Conservation (phyloP, 345 rosid species). For the Linum trigynum region DNA sequence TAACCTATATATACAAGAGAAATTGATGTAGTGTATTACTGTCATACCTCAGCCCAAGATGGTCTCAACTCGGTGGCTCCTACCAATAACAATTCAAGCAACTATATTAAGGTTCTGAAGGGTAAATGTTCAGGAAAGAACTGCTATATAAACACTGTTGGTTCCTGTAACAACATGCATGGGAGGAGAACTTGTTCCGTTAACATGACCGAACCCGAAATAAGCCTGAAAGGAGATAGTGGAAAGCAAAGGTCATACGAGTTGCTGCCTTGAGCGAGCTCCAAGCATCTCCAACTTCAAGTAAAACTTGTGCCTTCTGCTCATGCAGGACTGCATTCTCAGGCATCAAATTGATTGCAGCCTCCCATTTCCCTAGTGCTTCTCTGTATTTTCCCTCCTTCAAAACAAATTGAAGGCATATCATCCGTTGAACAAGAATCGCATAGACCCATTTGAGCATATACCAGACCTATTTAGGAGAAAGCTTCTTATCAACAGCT, state of each 20-base stretch:
- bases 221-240: neutral
- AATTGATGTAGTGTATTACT: neutral
- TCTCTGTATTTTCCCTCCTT: slow-evolving; percentile 77
- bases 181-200: neutral
- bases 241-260: slow-evolving; percentile 28
- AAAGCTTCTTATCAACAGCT: too few species aligned
- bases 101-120: slow-evolving; percentile 6
- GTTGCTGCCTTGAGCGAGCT: slow-evolving; percentile 67
- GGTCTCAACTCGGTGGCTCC: slow-evolving; percentile 74
- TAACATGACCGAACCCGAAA: neutral
- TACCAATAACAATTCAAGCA: slow-evolving; percentile 23
- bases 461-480: neutral
- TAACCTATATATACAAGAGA: neutral
- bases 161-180: neutral
- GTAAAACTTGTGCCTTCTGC: slow-evolving; percentile 86
- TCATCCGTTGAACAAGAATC: too few species aligned
- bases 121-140: neutral
- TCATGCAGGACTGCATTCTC: slow-evolving; percentile 63
- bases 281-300: slow-evolving; percentile 86
- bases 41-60: slow-evolving; percentile 71
- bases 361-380: slow-evolving; percentile 90
- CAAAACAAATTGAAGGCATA: slow-evolving; percentile 10
- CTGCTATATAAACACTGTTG: neutral
- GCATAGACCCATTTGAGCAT: neutral
- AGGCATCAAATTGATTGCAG: slow-evolving; percentile 62